Percentiles rank a stretch among this genome's conserved stretches.
Conservation (phyloP, 768 basidiomycete genomes). For the Cyathus striatus region DNA sequence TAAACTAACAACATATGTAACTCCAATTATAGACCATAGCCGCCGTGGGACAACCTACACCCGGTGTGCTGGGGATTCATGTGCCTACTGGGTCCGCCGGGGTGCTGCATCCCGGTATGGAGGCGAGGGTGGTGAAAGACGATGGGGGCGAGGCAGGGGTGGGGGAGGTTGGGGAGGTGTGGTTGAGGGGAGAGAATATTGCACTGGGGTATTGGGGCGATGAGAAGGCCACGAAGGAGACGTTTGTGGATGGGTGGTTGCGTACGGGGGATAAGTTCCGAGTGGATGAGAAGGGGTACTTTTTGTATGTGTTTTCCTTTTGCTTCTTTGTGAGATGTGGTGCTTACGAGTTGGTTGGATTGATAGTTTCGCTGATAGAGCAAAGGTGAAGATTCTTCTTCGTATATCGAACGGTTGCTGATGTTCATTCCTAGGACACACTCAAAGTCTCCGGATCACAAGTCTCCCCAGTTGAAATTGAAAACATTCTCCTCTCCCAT, state of each 20-base stretch:
- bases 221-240: conserved; percentile 56
- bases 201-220: conserved; percentile 73
- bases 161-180: conserved; percentile 65
- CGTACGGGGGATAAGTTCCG: conserved; percentile 69
- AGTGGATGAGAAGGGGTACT: conserved; percentile 53
- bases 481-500: conserved; percentile 56
- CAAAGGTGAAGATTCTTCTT: conserved; percentile 51
- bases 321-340: neutral
- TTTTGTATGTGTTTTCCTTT: conserved; percentile 55
- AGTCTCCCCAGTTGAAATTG: conserved; percentile 79
- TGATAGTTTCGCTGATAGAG: conserved; percentile 69
- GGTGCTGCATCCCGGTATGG: conserved; percentile 56
- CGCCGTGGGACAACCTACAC: conserved; percentile 35
- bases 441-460: conserved; percentile 77
- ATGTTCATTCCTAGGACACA: conserved; percentile 48
- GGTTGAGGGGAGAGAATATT: conserved; percentile 50
- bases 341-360: conserved; percentile 2
- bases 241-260: conserved; percentile 72
- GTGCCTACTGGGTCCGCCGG: conserved; percentile 48
- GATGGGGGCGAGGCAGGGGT: conserved; percentile 49
- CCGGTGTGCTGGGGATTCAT: conserved; percentile 38
- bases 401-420: too few relatives aligned
- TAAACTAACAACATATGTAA: too few relatives aligned
- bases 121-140: conserved; percentile 56
- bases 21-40: conserved; percentile 52